Evolutionary conservation across 805 yeast species (phyloP).

Genomic region (Hanseniaspora thailandica): DNA sequence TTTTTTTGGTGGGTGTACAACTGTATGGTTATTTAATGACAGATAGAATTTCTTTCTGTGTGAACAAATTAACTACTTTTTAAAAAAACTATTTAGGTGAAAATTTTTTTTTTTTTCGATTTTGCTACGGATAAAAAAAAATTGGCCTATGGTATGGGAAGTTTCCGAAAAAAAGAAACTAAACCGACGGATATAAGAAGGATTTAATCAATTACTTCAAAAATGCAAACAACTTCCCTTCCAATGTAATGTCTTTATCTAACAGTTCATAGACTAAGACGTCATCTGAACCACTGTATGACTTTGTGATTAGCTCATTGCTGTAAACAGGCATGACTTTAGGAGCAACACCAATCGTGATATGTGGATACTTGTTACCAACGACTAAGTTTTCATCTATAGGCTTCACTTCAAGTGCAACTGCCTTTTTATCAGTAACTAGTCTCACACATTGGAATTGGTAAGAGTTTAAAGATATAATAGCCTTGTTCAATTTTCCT

Average conservation of each 20-base stretch:
- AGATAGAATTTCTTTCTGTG: background rate
- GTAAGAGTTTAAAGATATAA: background rate
- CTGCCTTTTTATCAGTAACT: conserved; percentile 40
- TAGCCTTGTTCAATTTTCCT: background rate
- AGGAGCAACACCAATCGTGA: conserved; percentile 34
- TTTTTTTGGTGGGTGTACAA: too few species aligned
- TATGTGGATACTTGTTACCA: conserved; percentile 45
- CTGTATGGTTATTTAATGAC: too few species aligned
- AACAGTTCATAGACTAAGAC: background rate
- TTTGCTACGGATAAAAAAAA: too few species aligned
- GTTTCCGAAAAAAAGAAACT: background rate
- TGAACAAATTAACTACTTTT: background rate
- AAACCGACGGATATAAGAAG: background rate
- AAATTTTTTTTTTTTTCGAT: too few species aligned
- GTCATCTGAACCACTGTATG: background rate
- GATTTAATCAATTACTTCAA: background rate
- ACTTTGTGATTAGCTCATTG: conserved; percentile 30
- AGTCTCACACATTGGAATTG: conserved; percentile 33
- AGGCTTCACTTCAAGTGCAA: conserved; percentile 42
- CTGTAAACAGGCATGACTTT: conserved; percentile 43
- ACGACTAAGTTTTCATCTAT: conserved; percentile 15
- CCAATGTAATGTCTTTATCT: background rate
- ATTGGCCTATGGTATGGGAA: too few species aligned
- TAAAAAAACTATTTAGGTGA: too few species aligned
- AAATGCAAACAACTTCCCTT: background rate